Percentiles rank a stretch among this genome's conserved stretches.
Conservation (phyloP, 805 yeast species). For the Vanderwaltozyma polyspora region DNA sequence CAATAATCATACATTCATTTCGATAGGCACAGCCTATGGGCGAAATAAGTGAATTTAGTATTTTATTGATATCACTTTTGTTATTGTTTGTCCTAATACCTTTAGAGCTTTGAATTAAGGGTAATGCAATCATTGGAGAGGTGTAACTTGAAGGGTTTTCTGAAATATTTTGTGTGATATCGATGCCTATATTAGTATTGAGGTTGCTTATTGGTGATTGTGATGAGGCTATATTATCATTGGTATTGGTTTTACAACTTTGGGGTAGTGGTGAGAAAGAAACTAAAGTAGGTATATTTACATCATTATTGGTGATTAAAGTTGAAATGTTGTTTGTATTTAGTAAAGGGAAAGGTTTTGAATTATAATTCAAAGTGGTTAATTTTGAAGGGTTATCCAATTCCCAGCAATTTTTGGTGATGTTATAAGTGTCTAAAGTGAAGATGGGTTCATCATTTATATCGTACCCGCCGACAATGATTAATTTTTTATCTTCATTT, state of each 20-base stretch:
- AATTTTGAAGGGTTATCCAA: no score
- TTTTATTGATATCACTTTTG: neutral
- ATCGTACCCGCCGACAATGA: constrained; percentile 26
- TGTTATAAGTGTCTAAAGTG: constrained; percentile 23
- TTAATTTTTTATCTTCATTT: constrained; percentile 22
- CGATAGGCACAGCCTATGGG: no score
- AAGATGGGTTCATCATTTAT: constrained; percentile 20
- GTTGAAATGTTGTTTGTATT: constrained; percentile 13
- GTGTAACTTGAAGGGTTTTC: constrained; percentile 1
- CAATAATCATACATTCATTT: neutral
- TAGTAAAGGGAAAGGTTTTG: constrained; percentile 2
- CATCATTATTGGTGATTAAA: constrained; percentile 7
- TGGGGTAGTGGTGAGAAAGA: neutral
- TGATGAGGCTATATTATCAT: no score
- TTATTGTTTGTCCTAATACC: constrained; percentile 14
- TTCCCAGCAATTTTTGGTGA: constrained; percentile 24
- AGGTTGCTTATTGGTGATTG: no score
- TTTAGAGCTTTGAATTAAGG: constrained; percentile 21
- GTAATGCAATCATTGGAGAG: constrained; percentile 27
- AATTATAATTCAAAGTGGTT: no score
- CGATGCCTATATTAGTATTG: no score
- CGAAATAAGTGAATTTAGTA: no score
- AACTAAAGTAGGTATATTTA: neutral
- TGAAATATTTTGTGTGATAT: constrained; percentile 5
- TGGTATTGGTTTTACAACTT: no score